Conservation (phyloP, 2,329 filamentous ascomycete species). For the Exophiala oligosperma region DNA sequence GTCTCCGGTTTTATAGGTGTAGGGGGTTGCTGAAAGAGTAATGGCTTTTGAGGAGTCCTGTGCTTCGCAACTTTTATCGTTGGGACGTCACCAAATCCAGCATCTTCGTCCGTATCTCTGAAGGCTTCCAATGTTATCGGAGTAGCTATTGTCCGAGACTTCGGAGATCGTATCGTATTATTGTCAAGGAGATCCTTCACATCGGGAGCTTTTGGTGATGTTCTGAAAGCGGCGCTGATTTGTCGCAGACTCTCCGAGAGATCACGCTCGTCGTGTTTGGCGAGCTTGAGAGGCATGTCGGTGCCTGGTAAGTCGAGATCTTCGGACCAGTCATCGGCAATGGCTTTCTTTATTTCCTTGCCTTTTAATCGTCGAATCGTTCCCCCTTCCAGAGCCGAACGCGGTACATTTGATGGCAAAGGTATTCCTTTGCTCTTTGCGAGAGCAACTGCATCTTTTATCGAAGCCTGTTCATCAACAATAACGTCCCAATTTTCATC, state of each 20-base stretch:
- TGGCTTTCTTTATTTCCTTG: constrained; percentile 68
- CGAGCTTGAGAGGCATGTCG: constrained; percentile 62
- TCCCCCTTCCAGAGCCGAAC: constrained; percentile 85
- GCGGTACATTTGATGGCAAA: constrained; percentile 79
- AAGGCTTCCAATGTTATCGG: constrained; percentile 62
- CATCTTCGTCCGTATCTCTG: constrained; percentile 61
- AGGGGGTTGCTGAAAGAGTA: constrained; percentile 38
- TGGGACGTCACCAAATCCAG: constrained; percentile 62
- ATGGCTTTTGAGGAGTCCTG: constrained; percentile 52
- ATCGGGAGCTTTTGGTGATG: constrained; percentile 38
- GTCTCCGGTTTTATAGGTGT: constrained; percentile 44
- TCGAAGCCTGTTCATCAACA: constrained; percentile 81
- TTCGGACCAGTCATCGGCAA: constrained; percentile 79
- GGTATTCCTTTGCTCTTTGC: constrained; percentile 90
- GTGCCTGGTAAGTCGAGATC: constrained; percentile 69
- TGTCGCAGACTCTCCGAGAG: constrained; percentile 71
- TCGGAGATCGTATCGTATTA: constrained; percentile 44
- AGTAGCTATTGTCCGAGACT: constrained; percentile 50
- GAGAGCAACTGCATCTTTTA: constrained; percentile 79
- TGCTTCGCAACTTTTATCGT: constrained; percentile 70
- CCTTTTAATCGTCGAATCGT: constrained; percentile 88
- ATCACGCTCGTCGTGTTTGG: constrained; percentile 58
- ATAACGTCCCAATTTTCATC: constrained; percentile 89
- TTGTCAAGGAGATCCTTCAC: constrained; percentile 33
- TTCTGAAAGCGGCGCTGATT: constrained; percentile 52